Evolutionary conservation across 345 rosid species (phyloP), one percentile per base, ranked within the genome.

Genomic region (Gossypium mustelinum): DNA sequence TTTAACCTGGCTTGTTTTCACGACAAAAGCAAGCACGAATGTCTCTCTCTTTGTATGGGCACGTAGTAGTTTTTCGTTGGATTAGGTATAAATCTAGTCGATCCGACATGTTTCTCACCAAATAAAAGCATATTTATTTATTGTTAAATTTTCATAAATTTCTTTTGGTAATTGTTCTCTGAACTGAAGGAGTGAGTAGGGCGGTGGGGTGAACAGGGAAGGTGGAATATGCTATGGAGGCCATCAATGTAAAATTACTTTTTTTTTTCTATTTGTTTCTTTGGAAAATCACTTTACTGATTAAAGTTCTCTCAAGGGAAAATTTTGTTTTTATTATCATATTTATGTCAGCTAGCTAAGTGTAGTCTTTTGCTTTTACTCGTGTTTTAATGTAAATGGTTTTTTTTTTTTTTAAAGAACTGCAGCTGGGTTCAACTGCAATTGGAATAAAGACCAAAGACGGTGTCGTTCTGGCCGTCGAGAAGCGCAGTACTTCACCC

Each of bases 171-270:
- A 4, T 81, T 62, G n/a, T 20, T 79, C 14, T 73, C 11, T 55
- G 13, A 78, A 94, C 39, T 29, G 39, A 29, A 29, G 98, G 92
- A 92, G 96, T 13, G 98, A 94, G 92, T 94, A 94, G 79, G 98
- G 92, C 77, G 85, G 98, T 82, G 98, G 98, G 77, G 98, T 92
- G 47, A 94, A 94, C 87, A 92, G 83, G 98, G 97, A 17, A 79
- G 98, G 98, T 94, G 10, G 98, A 94, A 77, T 94, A 94, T 82
- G 98, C 98, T 41, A 92, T 94, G 78, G 98, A 94, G 84, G 97
- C 98, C 74, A 92, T 94, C 84, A 94, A 92, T 94, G 98, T 94
- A 79, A 16, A 2, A 71, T 18, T 34, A 34, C 71, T 17, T 34
- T 4, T 34, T 25, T 29, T 22, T 22, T 5, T 29, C 5, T 10